These are phyloP conservation scores for Mrakia blollopis DNA, from an alignment of 768 basidiomycete genomes.

Conservation along the genomic window DNA sequence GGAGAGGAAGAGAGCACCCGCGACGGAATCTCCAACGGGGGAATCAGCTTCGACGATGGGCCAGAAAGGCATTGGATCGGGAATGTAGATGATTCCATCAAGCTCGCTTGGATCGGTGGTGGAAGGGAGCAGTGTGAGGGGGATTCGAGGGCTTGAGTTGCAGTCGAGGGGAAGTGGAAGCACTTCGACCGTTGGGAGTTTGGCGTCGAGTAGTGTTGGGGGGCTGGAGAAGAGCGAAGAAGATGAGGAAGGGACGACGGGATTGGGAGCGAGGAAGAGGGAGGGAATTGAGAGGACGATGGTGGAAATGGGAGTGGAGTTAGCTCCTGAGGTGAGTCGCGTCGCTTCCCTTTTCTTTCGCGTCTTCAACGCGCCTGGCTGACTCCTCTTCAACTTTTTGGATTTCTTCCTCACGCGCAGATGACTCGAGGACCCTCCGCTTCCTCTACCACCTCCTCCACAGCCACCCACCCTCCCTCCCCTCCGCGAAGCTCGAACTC, in stretches of 20 bases:
- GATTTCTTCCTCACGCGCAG: not conserved
- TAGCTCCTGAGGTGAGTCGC: constrained; percentile 5
- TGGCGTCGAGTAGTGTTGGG: not conserved
- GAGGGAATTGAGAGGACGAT: too few relatives aligned
- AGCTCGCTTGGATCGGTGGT: not conserved
- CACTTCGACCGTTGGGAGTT: not conserved
- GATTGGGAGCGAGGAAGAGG: not conserved
- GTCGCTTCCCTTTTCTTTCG: not conserved
- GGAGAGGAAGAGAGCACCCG: not conserved
- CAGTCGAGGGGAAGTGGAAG: not conserved
- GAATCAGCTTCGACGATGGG: not conserved
- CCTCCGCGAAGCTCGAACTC: not conserved
- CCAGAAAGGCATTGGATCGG: too few relatives aligned
- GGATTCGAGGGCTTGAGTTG: not conserved
- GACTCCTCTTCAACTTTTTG: not conserved
- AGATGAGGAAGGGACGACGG: not conserved
- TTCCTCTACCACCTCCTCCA: not conserved
- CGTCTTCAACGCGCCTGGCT: not conserved
- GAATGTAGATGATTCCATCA: not conserved
- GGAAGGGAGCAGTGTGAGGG: not conserved
- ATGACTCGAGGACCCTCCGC: constrained; percentile 4
- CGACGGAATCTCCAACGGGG: not conserved
- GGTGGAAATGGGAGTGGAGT: not conserved
- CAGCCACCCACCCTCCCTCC: not conserved
- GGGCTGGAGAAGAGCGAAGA: too few relatives aligned